phyloP scores from a whole-genome alignment of 768 basidiomycete genomes.

The Rhodosporidiobolus odoratus region DNA sequence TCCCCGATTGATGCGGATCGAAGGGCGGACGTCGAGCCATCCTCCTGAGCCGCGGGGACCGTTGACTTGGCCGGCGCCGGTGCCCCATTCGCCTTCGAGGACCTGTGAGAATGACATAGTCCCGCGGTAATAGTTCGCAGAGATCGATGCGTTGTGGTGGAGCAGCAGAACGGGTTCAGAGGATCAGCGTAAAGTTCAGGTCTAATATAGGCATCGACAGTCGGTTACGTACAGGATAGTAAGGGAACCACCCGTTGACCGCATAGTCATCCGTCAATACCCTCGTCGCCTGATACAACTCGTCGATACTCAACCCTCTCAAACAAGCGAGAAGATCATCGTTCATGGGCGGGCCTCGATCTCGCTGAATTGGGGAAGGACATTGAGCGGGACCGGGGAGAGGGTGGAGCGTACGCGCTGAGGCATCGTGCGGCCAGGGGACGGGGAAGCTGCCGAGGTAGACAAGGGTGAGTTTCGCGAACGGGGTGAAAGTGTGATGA shows the following conservation, averaged over 20 bases:
- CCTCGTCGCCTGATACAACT: slow-evolving; percentile 7
- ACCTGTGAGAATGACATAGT: neutral
- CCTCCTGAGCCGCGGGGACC: slow-evolving; percentile 18
- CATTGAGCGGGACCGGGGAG: slow-evolving; percentile 25
- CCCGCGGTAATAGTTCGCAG: neutral
- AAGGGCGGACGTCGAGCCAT: slow-evolving; percentile 33
- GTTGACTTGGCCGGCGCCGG: slow-evolving; percentile 4
- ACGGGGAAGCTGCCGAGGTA: slow-evolving; percentile 32
- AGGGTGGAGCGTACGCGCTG: slow-evolving; percentile 31
- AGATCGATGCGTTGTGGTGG: neutral
- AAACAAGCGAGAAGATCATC: slow-evolving; percentile 26
- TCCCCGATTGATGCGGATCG: slow-evolving; percentile 24
- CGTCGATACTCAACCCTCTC: neutral
- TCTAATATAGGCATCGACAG: no score
- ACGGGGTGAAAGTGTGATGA: neutral
- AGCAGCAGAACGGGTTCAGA: neutral
- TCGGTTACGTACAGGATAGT: slow-evolving; percentile 20
- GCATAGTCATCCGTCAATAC: slow-evolving; percentile 13
- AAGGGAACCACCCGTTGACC: slow-evolving; percentile 29
- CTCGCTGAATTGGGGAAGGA: slow-evolving; percentile 25
- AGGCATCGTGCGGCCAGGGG: slow-evolving; percentile 36
- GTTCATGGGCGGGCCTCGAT: slow-evolving; percentile 26
- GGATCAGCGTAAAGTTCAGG: no score
- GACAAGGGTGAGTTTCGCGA: neutral
- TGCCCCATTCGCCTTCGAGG: slow-evolving; percentile 28